phyloP scores from a whole-genome alignment of 108 stramenopile species.

The Nitzschia palea region DNA sequence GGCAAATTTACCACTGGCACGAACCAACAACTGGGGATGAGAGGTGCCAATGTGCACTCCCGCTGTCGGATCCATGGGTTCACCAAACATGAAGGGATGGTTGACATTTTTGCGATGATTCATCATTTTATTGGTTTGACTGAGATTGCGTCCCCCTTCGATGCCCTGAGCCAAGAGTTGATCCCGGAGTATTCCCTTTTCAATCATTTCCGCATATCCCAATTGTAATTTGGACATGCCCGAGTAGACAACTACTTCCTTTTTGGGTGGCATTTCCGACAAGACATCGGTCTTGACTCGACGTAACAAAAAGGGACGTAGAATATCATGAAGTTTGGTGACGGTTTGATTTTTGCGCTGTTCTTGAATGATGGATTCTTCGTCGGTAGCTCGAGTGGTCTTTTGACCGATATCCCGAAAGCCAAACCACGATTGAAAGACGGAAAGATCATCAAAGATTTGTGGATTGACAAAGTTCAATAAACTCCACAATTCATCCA shows the following conservation, averaged over 20 bases:
- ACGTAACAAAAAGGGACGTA: constrained; percentile 94
- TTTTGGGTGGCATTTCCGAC: constrained; percentile 91
- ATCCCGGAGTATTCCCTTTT: constrained; percentile 78
- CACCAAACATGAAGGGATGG: constrained; percentile 97
- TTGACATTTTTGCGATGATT: constrained; percentile 95
- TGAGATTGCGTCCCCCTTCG: constrained; percentile 65
- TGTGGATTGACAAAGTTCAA: constrained; percentile 98
- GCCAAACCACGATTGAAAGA: constrained; percentile 98
- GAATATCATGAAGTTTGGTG: constrained; percentile 95
- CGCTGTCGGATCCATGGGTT: constrained; percentile 83
- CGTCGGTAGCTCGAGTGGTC: constrained; percentile 76
- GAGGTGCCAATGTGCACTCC: constrained; percentile 82
- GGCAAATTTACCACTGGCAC: constrained; percentile 96
- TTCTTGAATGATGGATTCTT: constrained; percentile 87
- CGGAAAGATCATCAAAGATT: constrained; percentile 97
- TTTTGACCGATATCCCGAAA: constrained; percentile 97
- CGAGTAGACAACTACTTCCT: constrained; percentile 94
- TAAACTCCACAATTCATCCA: constrained; percentile 97
- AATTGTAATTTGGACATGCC: constrained; percentile 91
- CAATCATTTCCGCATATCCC: constrained; percentile 82
- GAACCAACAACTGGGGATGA: constrained; percentile 86
- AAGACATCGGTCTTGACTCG: constrained; percentile 94
- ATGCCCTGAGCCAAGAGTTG: constrained; percentile 74
- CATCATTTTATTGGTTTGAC: constrained; percentile 94
- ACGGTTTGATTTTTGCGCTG: constrained; percentile 91